Conservation (phyloP, 2,329 filamentous ascomycete genomes). For the Sclerotinia borealis region DNA sequence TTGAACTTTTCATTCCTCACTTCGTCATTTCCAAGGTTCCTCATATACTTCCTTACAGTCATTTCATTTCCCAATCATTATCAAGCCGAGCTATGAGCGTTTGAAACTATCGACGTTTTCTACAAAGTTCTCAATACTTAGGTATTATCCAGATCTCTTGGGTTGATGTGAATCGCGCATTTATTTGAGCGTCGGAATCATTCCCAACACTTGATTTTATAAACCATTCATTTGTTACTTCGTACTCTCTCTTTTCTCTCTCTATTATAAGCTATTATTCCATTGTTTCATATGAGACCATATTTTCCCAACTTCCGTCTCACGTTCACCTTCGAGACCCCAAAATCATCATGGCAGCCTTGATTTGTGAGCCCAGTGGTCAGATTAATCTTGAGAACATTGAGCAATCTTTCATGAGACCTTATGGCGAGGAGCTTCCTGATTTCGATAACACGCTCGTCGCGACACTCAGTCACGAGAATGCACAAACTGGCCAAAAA, state of each 20-base stretch:
- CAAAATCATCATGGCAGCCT: neutral
- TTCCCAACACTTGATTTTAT: neutral
- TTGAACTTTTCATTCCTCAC: neutral
- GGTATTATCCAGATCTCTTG: neutral
- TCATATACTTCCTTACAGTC: neutral
- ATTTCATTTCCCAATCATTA: neutral
- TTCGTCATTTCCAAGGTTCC: neutral
- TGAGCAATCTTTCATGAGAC: neutral
- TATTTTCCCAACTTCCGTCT: neutral
- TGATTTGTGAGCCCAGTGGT: neutral
- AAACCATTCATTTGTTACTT: no score
- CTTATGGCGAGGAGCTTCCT: neutral
- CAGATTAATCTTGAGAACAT: neutral
- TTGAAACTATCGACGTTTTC: neutral
- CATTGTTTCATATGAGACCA: neutral
- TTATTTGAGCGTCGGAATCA: neutral
- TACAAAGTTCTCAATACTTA: neutral
- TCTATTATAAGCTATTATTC: neutral
- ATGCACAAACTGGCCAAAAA: conserved; percentile 1
- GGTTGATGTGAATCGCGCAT: neutral
- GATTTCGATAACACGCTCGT: neutral
- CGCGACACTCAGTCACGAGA: conserved; percentile 5
- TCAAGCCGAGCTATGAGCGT: neutral
- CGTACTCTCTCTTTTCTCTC: neutral
- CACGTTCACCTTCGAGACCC: neutral